Evolutionary conservation across 2,329 filamentous ascomycete species (phyloP).

Genomic region (Zymoseptoria tritici): DNA sequence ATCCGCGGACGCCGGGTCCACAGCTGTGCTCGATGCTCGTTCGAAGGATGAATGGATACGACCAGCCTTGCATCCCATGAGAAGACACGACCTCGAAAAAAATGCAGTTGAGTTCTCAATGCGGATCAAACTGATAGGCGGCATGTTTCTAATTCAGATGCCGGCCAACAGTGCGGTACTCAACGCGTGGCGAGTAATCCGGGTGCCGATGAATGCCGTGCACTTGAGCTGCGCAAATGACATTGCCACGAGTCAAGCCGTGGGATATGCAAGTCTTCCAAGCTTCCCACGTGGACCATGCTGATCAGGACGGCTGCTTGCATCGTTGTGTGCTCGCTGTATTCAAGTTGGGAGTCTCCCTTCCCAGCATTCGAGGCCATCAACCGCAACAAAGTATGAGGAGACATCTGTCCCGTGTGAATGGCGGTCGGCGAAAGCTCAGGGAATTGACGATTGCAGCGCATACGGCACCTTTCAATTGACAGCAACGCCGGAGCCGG

Average conservation of each 20-base stretch:
- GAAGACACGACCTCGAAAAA: neutral
- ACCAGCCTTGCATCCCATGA: neutral
- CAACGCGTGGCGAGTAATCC: neutral
- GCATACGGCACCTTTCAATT: neutral
- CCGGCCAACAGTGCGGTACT: neutral
- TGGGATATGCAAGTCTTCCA: too few species aligned
- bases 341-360: too few species aligned
- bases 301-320: too few species aligned
- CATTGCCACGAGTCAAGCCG: neutral
- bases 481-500: neutral
- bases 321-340: too few species aligned
- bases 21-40: neutral
- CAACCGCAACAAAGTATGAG: too few species aligned
- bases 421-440: too few species aligned
- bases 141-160: neutral
- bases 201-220: neutral
- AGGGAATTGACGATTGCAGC: neutral
- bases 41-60: neutral
- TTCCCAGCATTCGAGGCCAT: too few species aligned
- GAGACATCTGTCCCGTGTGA: too few species aligned
- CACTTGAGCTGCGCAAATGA: neutral
- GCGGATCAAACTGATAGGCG: neutral
- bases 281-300: too few species aligned
- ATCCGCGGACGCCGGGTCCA: too few species aligned
- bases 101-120: neutral